phyloP scores from a whole-genome alignment of 768 basidiomycete genomes.

The Hortiboletus flavorubellus region DNA sequence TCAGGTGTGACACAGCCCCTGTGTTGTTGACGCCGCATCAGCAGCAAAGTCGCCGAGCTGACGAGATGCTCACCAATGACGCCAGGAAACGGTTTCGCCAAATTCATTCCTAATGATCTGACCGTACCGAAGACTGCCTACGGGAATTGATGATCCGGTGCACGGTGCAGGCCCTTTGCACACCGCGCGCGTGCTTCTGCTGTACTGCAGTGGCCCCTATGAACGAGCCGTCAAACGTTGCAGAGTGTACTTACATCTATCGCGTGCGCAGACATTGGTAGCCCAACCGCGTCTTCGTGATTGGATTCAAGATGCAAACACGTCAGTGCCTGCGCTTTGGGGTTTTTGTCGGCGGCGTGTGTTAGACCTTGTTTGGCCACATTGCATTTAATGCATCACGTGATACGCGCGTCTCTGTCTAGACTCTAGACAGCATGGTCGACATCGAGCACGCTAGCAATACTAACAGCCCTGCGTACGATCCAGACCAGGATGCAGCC shows the following conservation, averaged over 20 bases:
- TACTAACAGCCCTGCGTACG: constrained; percentile 49
- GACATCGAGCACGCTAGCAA: constrained; percentile 6
- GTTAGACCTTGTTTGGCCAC: constrained; percentile 24
- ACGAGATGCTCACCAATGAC: constrained; percentile 57
- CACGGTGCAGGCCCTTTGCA: constrained; percentile 67
- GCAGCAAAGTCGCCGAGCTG: constrained; percentile 1
- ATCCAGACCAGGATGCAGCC: constrained; percentile 82
- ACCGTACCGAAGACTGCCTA: constrained; percentile 67
- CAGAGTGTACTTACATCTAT: constrained; percentile 28
- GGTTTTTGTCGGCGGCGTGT: neutral
- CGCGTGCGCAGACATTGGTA: constrained; percentile 23
- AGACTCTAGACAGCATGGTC: constrained; percentile 13
- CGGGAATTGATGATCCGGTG: constrained; percentile 48
- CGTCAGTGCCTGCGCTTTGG: neutral
- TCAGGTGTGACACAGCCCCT: constrained; percentile 72
- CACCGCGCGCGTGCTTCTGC: constrained; percentile 63
- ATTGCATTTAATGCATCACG: constrained; percentile 18
- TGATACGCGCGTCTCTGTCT: constrained; percentile 5
- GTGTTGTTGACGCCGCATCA: constrained; percentile 9
- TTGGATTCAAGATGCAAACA: neutral
- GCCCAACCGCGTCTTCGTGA: neutral
- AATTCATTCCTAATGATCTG: constrained; percentile 40
- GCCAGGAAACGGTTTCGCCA: constrained; percentile 70
- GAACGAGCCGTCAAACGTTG: neutral
- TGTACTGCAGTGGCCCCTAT: constrained; percentile 50